Evolutionary conservation across 2,329 filamentous ascomycete genomes (phyloP).

Genomic region (Stagonosporopsis cucurbitacearum): DNA sequence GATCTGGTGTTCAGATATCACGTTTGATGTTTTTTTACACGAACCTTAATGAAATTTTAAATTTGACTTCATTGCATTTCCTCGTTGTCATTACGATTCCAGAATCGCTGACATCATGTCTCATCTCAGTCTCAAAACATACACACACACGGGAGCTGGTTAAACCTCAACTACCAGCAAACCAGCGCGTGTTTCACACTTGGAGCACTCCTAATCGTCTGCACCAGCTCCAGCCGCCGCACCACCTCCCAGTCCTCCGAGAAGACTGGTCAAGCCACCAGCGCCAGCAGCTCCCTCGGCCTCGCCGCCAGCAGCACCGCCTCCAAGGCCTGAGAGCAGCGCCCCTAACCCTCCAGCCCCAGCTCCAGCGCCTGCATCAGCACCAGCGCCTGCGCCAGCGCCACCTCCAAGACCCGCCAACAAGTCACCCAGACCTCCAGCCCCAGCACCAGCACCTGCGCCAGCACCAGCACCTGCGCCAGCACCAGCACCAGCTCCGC

Average conservation of each 20-base stretch:
- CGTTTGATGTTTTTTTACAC: background rate
- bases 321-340: background rate
- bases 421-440: background rate
- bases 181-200: background rate
- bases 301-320: background rate
- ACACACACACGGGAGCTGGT: background rate
- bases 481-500: slow-evolving; percentile 12
- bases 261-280: background rate
- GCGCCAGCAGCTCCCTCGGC: background rate
- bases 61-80: background rate
- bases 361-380: background rate
- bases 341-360: slow-evolving; percentile 1
- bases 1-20: background rate
- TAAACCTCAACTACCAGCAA: background rate
- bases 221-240: background rate
- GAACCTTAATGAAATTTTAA: slow-evolving; percentile 3
- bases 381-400: slow-evolving; percentile 15
- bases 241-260: background rate
- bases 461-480: slow-evolving; percentile 1
- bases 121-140: background rate
- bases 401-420: slow-evolving; percentile 10
- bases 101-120: slow-evolving; percentile 1
- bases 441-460: background rate
- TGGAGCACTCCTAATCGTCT: background rate
- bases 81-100: slow-evolving; percentile 7